Evolutionary conservation across 345 rosid genomes (phyloP).

Genomic region (Geranium rotundifolium): DNA sequence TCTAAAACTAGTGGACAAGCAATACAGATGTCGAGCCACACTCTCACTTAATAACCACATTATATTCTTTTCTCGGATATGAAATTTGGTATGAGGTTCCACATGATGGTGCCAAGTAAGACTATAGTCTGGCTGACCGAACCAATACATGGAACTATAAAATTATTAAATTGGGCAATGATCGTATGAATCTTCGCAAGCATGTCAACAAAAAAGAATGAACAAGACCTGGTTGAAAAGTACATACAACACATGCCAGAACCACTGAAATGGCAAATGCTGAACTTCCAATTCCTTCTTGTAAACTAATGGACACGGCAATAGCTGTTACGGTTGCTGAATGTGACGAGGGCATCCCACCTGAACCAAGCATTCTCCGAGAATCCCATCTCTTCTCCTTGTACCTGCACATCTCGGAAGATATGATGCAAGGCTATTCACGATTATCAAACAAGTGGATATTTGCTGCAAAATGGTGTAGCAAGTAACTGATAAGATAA

Average conservation of each 20-base stretch:
- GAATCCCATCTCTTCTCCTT: slow-evolving; percentile 66
- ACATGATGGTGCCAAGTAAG: no score
- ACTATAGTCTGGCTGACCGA: no score
- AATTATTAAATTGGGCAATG: no score
- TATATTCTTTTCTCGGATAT: no score
- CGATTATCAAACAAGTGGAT: not conserved
- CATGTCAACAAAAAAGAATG: slow-evolving; percentile 16
- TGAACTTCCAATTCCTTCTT: slow-evolving; percentile 39
- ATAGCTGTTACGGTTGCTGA: slow-evolving; percentile 54
- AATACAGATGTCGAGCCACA: not conserved
- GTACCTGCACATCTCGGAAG: slow-evolving; percentile 27
- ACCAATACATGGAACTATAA: no score
- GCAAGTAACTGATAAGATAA: no score
- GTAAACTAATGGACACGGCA: slow-evolving; percentile 38
- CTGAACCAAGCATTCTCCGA: slow-evolving; percentile 43
- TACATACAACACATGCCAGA: slow-evolving; percentile 60
- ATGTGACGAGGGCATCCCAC: slow-evolving; percentile 72
- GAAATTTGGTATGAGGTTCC: no score
- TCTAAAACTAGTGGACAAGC: not conserved
- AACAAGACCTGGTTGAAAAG: slow-evolving; percentile 23
- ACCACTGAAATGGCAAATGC: slow-evolving; percentile 44
- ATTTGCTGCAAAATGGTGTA: no score
- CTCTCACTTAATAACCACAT: not conserved
- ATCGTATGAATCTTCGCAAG: not conserved
- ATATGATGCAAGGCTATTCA: slow-evolving; percentile 8